A percentile compares a stretch with the other conserved stretches of the same genome.
phyloP scores from a whole-genome alignment of 805 yeast species.

The Peterozyma xylosa region DNA sequence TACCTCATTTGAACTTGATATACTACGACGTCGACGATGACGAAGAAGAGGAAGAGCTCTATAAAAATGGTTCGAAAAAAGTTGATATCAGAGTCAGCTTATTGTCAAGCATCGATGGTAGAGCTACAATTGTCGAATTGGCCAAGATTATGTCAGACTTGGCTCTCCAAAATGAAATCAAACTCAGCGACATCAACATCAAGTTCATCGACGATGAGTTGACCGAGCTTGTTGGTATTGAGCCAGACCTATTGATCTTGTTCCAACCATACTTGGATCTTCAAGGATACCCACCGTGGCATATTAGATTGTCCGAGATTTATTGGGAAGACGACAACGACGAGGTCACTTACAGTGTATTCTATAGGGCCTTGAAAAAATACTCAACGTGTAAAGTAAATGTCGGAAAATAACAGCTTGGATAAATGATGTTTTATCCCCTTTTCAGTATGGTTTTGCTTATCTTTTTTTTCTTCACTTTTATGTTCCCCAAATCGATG shows the following conservation, averaged over 20 bases:
- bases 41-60: conserved; percentile 20
- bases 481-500: background rate
- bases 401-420: conserved; percentile 58
- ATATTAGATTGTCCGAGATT: conserved; percentile 80
- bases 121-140: conserved; percentile 81
- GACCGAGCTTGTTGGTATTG: conserved; percentile 73
- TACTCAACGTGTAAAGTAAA: conserved; percentile 80
- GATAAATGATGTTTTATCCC: too few species aligned
- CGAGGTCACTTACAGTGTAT: conserved; percentile 75
- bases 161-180: conserved; percentile 52
- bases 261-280: conserved; percentile 85
- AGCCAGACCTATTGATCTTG: conserved; percentile 81
- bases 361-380: conserved; percentile 66
- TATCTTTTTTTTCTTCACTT: background rate
- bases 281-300: conserved; percentile 99
- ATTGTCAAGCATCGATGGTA: conserved; percentile 74
- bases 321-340: conserved; percentile 87
- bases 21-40: conserved; percentile 33
- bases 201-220: conserved; percentile 70
- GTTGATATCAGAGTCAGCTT: conserved; percentile 58
- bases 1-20: conserved; percentile 59
- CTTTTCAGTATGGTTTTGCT: background rate
- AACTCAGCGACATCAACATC: conserved; percentile 61
- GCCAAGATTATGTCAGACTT: conserved; percentile 81
- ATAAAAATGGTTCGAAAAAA: conserved; percentile 17